Evolutionary conservation across 441 rosid genomes (phyloP).

Genomic region (Rhodomyrtus psidioides): DNA sequence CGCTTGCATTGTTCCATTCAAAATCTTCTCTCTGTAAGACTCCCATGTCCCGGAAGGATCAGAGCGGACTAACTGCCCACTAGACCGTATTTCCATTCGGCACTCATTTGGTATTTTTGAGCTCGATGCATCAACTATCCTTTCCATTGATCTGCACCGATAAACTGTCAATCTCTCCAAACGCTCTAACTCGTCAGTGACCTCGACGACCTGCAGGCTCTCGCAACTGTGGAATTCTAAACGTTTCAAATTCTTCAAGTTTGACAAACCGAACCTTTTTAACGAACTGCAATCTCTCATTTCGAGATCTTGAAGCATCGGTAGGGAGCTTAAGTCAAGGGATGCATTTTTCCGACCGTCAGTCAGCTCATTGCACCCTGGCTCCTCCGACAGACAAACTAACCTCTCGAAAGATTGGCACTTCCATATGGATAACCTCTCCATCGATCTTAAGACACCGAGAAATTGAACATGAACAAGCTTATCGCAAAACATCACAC

Average conservation of each 20-base stretch:
- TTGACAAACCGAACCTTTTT: neutral
- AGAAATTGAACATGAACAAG: neutral
- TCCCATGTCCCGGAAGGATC: rapidly evolving
- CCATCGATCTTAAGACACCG: neutral
- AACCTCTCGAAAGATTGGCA: neutral
- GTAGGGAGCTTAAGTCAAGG: neutral
- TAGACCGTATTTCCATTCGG: rapidly evolving
- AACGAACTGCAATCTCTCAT: neutral
- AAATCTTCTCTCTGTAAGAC: neutral
- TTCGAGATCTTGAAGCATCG: rapidly evolving
- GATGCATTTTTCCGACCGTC: rapidly evolving
- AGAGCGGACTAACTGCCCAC: rapidly evolving
- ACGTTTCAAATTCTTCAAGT: neutral
- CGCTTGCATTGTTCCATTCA: neutral
- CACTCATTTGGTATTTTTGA: neutral
- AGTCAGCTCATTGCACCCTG: neutral
- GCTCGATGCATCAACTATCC: neutral
- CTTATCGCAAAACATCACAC: neutral
- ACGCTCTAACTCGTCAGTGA: neutral
- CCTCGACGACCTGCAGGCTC: neutral
- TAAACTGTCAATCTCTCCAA: rapidly evolving
- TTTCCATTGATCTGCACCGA: rapidly evolving
- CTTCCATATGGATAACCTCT: rapidly evolving
- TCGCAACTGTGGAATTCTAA: rapidly evolving
- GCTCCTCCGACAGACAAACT: neutral